Conservation (phyloP, 768 basidiomycete genomes). For the Leccinum broughii region DNA sequence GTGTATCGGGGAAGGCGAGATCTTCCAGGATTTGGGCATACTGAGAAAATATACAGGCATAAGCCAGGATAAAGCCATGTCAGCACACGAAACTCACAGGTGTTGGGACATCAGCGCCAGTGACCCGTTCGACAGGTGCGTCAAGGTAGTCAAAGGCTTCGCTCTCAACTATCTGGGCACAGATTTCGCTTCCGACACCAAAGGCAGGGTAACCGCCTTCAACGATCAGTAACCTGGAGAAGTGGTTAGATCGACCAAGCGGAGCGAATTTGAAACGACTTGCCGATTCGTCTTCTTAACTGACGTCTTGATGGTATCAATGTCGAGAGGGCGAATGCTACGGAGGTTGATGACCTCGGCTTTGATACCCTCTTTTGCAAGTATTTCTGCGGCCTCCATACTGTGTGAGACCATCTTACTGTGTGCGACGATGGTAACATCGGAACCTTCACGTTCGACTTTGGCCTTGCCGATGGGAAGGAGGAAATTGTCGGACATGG, state of each 20-base stretch:
- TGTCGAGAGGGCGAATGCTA: conserved; percentile 94
- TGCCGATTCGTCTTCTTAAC: conserved; percentile 73
- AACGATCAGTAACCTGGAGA: conserved; percentile 77
- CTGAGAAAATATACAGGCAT: conserved; percentile 40
- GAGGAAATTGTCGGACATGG: conserved; percentile 93
- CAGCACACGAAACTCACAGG: conserved; percentile 57
- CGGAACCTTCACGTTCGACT: conserved; percentile 88
- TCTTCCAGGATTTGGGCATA: conserved; percentile 89
- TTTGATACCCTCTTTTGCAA: conserved; percentile 96
- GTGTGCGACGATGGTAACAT: conserved; percentile 96
- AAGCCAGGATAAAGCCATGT: conserved; percentile 12
- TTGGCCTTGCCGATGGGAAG: conserved; percentile 98
- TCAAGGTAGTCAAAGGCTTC: conserved; percentile 99
- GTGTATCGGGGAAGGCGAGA: conserved; percentile 92
- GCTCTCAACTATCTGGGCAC: conserved; percentile 95
- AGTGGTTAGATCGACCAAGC: conserved; percentile 1
- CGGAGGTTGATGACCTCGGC: conserved; percentile 98
- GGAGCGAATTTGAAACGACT: conserved; percentile 21
- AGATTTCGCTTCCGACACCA: conserved; percentile 98
- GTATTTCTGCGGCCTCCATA: conserved; percentile 88
- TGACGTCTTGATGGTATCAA: conserved; percentile 90
- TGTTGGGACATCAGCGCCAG: conserved; percentile 97
- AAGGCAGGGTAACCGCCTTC: conserved; percentile 99
- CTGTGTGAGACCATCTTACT: conserved; percentile 97
- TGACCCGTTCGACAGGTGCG: conserved; percentile 96